Evolutionary conservation across 1,139 yeast species (phyloP), one percentile per base, ranked within the genome.

Genomic region (Saccharomyces hybrid): DNA sequence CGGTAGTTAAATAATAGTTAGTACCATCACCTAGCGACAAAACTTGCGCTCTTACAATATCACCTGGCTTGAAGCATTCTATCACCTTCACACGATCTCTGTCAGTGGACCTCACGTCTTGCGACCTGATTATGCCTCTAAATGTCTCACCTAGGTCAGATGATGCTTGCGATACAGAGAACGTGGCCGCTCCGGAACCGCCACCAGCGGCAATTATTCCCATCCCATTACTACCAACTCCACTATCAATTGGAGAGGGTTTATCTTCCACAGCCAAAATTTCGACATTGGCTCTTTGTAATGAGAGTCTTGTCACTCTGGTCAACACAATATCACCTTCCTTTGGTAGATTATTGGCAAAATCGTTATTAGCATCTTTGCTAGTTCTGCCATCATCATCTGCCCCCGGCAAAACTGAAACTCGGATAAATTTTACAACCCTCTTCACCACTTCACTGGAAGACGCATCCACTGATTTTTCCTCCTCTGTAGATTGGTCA

Each of bases 11-110:
- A 70, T 90, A 93, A 68, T 91, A 95, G 66, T 89, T 88, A 12
- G 85, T 78, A 6, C 98, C 98, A 71, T 95, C 99, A 54, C 99
- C 99, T 46, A 93, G 75, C 0, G 97, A 88, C 42, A 93, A 77
- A 14, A 86, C 81, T 61, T 78, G 77, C 0, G 97, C 97, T 59
- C 96, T 78, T 1, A 95, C 87, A 53, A 93, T 82, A 71, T 95
- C 99, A 7, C 98, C 98, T 0, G 99, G 98, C 61, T 80, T 80
- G 72, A 86, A 95, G 65, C 89, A 78, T 41, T 88, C 89, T 54
- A 82, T 78, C 46, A 93, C 79, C 66, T 85, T 85, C 32, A 90
- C 91, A 66, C 83, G 84, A 67, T 93, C 99, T 65, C 97, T 78
- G 62, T 93, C 97, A 0, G 97, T 88, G 42, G 93, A 84, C 56